A percentile compares a stretch with the other conserved stretches of the same genome.
Conservation (phyloP, 2,329 filamentous ascomycete species). For the Cadophora luteo-olivacea region DNA sequence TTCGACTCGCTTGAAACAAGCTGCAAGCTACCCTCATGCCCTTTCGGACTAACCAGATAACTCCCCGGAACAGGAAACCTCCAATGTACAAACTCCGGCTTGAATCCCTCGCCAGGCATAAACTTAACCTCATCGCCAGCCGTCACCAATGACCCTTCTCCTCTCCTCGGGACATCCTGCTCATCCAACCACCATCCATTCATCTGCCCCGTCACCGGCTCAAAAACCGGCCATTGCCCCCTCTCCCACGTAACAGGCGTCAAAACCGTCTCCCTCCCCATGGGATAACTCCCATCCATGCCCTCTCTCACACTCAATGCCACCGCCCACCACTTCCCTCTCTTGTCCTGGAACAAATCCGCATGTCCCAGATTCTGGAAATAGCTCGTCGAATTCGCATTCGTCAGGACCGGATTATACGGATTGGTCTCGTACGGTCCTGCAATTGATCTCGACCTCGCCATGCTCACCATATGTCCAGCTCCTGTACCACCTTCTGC, state of each 20-base stretch:
- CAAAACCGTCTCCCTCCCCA: slow-evolving; percentile 61
- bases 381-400: slow-evolving; percentile 47
- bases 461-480: slow-evolving; percentile 56
- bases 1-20: slow-evolving; percentile 58
- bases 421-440: not conserved
- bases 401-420: slow-evolving; percentile 51
- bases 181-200: slow-evolving; percentile 40
- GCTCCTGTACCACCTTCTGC: slow-evolving; percentile 60
- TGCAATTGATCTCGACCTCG: slow-evolving; percentile 48
- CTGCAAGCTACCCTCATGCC: slow-evolving; percentile 52
- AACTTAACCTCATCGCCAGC: slow-evolving; percentile 45
- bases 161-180: not conserved
- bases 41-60: slow-evolving; percentile 54
- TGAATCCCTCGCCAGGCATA: slow-evolving; percentile 50
- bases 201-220: slow-evolving; percentile 53
- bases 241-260: slow-evolving; percentile 56
- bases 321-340: slow-evolving; percentile 60
- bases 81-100: slow-evolving; percentile 63
- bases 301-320: slow-evolving; percentile 54
- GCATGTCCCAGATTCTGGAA: slow-evolving; percentile 63
- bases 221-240: slow-evolving; percentile 55
- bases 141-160: not conserved
- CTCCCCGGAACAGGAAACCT: slow-evolving; percentile 51
- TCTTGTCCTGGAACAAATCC: slow-evolving; percentile 59
- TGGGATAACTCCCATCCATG: slow-evolving; percentile 53